Evolutionary conservation across 2,329 filamentous ascomycete species (phyloP).

Genomic region (Clonostachys chloroleuca): DNA sequence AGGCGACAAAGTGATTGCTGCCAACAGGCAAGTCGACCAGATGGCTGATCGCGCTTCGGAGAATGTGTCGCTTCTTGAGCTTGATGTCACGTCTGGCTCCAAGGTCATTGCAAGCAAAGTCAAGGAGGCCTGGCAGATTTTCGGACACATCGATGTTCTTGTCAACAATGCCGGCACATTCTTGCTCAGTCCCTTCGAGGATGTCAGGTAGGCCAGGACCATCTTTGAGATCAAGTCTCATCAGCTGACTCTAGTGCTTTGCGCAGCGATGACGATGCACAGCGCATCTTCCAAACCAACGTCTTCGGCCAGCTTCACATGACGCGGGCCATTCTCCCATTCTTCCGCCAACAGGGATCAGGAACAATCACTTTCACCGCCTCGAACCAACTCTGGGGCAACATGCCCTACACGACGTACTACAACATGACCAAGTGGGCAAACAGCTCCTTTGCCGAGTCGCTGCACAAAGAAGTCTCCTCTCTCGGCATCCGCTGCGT

Average conservation of each 20-base stretch:
- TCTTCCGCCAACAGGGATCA: conserved; percentile 14
- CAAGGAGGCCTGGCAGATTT: conserved; percentile 18
- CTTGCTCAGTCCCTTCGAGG: conserved; percentile 16
- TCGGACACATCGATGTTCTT: conserved; percentile 23
- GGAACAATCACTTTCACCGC: conserved; percentile 20
- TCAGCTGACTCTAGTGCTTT: neutral
- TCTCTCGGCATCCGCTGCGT: conserved; percentile 17
- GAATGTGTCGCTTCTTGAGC: conserved; percentile 17
- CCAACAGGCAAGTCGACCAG: conserved; percentile 14
- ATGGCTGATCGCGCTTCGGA: conserved; percentile 12
- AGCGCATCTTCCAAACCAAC: conserved; percentile 18
- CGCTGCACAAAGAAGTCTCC: conserved; percentile 18
- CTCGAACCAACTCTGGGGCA: conserved; percentile 16
- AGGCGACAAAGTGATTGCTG: conserved; percentile 22
- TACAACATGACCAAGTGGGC: conserved; percentile 21
- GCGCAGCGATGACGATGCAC: conserved; percentile 11
- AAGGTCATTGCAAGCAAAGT: conserved; percentile 10
- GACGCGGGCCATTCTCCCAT: conserved; percentile 17
- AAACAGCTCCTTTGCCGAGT: conserved; percentile 16
- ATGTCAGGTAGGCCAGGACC: conserved; percentile 16
- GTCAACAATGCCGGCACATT: conserved; percentile 27
- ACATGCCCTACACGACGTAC: conserved; percentile 19
- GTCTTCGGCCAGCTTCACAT: conserved; percentile 17
- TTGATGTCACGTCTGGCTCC: conserved; percentile 17
- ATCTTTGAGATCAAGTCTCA: neutral